Evolutionary conservation across 1,284 basidiomycete genomes (phyloP).

Genomic region (Ustanciosporium gigantosporum): DNA sequence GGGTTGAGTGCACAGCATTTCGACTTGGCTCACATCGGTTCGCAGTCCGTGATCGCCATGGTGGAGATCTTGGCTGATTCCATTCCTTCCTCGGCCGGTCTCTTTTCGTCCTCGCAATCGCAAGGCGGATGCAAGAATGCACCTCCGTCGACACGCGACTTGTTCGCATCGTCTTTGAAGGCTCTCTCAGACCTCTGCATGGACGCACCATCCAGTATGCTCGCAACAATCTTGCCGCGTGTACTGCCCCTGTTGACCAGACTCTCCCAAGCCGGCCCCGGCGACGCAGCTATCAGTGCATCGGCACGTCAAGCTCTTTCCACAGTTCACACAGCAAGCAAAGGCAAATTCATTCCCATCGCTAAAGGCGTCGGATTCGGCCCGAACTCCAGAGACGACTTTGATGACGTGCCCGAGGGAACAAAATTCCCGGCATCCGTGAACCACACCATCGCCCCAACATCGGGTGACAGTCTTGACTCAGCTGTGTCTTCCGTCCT

Average conservation of each 20-base stretch:
- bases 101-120: conserved; percentile 3
- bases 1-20: conserved; percentile 20
- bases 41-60: conserved; percentile 21
- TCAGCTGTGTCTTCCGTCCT: too few species aligned
- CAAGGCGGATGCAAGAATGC: too few species aligned
- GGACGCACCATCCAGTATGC: conserved; percentile 15
- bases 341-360: conserved; percentile 29
- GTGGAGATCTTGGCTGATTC: conserved; percentile 38
- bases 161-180: conserved; percentile 8
- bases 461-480: too few species aligned
- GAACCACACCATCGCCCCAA: not conserved
- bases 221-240: conserved; percentile 21
- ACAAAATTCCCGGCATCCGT: conserved; percentile 13
- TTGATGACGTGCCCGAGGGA: conserved; percentile 22
- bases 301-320: conserved; percentile 11
- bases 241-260: conserved; percentile 11
- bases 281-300: conserved; percentile 1
- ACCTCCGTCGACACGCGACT: conserved; percentile 1
- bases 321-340: conserved; percentile 11
- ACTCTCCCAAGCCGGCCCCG: conserved; percentile 13
- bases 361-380: conserved; percentile 30
- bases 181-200: conserved; percentile 13
- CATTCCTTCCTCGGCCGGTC: conserved; percentile 3
- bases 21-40: conserved; percentile 27
- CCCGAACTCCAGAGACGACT: conserved; percentile 14